A percentile compares a stretch with the other conserved stretches of the same genome.
Conservation (phyloP, 1,284 basidiomycete genomes). For the Naganishia cerealis region DNA sequence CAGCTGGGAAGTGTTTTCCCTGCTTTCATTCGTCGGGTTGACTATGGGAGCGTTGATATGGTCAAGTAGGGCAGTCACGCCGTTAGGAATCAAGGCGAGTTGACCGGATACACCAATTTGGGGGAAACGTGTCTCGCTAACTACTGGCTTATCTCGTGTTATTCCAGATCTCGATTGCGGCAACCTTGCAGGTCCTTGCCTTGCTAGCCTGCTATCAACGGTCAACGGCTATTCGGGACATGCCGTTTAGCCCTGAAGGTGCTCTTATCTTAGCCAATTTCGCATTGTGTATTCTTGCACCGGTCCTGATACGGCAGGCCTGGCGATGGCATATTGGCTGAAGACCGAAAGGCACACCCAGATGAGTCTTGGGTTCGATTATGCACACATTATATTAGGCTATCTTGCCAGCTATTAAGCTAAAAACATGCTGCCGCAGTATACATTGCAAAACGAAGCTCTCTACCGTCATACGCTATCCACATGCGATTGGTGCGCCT, state of each 20-base stretch:
- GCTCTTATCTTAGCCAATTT: conserved; percentile 14
- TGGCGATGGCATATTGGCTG: conserved; percentile 24
- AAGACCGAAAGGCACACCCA: not conserved
- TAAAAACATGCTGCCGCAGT: not conserved
- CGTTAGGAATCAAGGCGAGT: conserved; percentile 10
- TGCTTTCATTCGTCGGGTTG: conserved; percentile 73
- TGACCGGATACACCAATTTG: not conserved
- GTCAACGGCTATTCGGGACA: not conserved
- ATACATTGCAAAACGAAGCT: not conserved
- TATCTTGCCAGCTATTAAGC: not conserved
- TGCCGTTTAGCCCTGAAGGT: conserved; percentile 11
- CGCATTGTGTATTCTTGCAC: conserved; percentile 13
- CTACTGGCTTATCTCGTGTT: not conserved
- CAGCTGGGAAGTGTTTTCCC: conserved; percentile 83
- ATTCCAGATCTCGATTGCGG: conserved; percentile 1
- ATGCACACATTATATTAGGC: not conserved
- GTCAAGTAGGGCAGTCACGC: conserved; percentile 23
- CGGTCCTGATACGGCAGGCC: conserved; percentile 16
- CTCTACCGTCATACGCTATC: conserved; percentile 1
- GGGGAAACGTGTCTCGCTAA: not conserved
- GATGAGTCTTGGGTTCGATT: not conserved
- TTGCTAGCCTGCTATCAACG: conserved; percentile 14
- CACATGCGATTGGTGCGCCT: not conserved
- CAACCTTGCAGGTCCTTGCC: not conserved
- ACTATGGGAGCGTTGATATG: conserved; percentile 32